These are phyloP conservation scores for Alternaria solani DNA, from an alignment of 2,329 filamentous ascomycete genomes.

Conservation along the genomic window DNA sequence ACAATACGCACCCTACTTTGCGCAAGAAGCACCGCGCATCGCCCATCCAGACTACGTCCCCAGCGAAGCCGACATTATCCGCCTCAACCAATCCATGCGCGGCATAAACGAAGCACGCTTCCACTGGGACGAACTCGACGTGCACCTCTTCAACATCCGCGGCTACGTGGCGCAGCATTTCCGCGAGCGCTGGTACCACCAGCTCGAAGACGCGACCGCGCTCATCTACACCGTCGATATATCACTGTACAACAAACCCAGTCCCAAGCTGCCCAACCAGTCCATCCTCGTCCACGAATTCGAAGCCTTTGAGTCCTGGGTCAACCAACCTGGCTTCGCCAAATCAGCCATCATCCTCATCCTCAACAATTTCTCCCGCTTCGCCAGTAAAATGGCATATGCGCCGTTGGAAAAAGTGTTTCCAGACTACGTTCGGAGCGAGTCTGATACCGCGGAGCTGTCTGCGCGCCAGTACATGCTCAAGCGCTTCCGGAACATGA, in stretches of 20 bases:
- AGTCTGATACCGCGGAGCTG: constrained; percentile 30
- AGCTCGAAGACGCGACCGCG: constrained; percentile 44
- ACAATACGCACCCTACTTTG: constrained; percentile 46
- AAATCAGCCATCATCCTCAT: constrained; percentile 43
- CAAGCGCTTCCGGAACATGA: constrained; percentile 42
- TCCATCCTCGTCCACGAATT: constrained; percentile 44
- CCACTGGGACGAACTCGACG: constrained; percentile 46
- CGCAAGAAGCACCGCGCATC: constrained; percentile 38
- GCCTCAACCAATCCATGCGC: constrained; percentile 38
- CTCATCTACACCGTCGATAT: constrained; percentile 47
- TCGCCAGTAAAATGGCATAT: constrained; percentile 42
- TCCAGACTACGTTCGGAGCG: constrained; percentile 34
- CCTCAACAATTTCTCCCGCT: constrained; percentile 48
- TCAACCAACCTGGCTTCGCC: constrained; percentile 39
- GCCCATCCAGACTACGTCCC: constrained; percentile 41
- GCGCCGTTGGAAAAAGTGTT: constrained; percentile 42
- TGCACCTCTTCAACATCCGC: constrained; percentile 48
- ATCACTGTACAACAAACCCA: constrained; percentile 44
- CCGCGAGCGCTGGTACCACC: constrained; percentile 48
- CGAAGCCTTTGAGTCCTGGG: constrained; percentile 42
- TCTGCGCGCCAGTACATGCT: constrained; percentile 45
- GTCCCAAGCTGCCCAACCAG: constrained; percentile 34
- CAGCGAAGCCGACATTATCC: constrained; percentile 46
- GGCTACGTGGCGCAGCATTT: constrained; percentile 44
- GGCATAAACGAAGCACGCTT: constrained; percentile 48